phyloP scores from a whole-genome alignment of 2,329 filamentous ascomycete species.

The Aspergillus persii region DNA sequence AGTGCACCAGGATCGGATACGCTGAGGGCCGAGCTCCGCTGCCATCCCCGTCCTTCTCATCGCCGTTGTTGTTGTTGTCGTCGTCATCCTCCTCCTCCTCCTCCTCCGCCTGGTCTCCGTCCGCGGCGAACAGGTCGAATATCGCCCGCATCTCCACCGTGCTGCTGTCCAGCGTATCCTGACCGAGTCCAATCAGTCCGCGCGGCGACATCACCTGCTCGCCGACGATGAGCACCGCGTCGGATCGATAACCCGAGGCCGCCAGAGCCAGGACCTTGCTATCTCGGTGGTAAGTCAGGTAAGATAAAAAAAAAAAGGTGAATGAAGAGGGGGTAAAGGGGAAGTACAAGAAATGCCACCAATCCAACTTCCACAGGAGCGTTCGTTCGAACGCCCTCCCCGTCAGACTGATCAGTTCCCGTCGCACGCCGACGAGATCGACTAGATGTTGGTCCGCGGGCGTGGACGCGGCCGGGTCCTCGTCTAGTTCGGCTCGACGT shows the following conservation, averaged over 20 bases:
- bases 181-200: constrained; percentile 68
- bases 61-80: background rate
- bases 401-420: constrained; percentile 70
- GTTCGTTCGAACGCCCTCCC: constrained; percentile 68
- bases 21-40: constrained; percentile 13
- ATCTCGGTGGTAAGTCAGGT: background rate
- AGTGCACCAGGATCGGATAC: constrained; percentile 72
- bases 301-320: background rate
- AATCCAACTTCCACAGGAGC: constrained; percentile 66
- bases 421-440: constrained; percentile 62
- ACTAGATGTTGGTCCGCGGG: constrained; percentile 52
- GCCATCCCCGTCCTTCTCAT: background rate
- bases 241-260: constrained; percentile 63
- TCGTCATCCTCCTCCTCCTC: constrained; percentile 27
- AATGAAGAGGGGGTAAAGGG: background rate
- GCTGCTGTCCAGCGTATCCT: constrained; percentile 68
- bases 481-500: constrained; percentile 43
- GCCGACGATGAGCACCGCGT: constrained; percentile 68
- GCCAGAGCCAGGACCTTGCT: constrained; percentile 61
- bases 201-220: constrained; percentile 68
- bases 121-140: constrained; percentile 61
- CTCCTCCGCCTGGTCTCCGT: constrained; percentile 17
- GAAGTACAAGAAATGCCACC: constrained; percentile 61
- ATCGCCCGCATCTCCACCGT: constrained; percentile 64
- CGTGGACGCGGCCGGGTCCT: constrained; percentile 38